These are phyloP conservation scores for Rhodocollybia butyracea DNA, from an alignment of 768 basidiomycete species.

Conservation along the genomic window DNA sequence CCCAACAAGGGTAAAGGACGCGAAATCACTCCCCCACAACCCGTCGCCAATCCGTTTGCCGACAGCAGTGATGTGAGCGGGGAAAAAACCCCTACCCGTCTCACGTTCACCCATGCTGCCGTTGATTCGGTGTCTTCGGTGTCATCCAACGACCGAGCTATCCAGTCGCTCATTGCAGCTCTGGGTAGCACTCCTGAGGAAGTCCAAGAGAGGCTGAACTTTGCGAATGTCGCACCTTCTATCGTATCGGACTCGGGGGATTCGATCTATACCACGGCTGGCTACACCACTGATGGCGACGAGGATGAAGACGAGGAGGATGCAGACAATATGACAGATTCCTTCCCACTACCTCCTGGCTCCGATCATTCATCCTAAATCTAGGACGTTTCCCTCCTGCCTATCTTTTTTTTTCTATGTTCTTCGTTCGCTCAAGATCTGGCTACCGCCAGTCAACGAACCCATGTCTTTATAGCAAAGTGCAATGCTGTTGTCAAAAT, in stretches of 20 bases:
- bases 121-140: conserved; percentile 34
- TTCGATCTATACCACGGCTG: conserved; percentile 27
- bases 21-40: conserved; percentile 17
- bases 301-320: conserved; percentile 21
- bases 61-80: neutral
- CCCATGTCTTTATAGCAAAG: neutral
- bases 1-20: conserved; percentile 37
- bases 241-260: conserved; percentile 25
- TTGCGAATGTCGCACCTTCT: conserved; percentile 60
- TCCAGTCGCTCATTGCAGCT: conserved; percentile 68
- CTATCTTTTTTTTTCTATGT: neutral
- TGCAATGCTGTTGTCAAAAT: neutral
- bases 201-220: conserved; percentile 46
- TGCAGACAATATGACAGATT: conserved; percentile 35
- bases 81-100: conserved; percentile 20
- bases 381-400: neutral
- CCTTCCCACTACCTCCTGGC: conserved; percentile 38
- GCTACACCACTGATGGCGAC: neutral
- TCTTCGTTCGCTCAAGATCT: conserved; percentile 1
- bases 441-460: neutral
- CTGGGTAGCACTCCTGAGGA: conserved; percentile 48
- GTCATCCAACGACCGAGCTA: conserved; percentile 49
- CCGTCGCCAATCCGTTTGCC: conserved; percentile 38
- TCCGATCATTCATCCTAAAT: neutral
- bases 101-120: conserved; percentile 29